Evolutionary conservation across 345 rosid genomes (phyloP).

Genomic region (Eucalyptus leucophloia): DNA sequence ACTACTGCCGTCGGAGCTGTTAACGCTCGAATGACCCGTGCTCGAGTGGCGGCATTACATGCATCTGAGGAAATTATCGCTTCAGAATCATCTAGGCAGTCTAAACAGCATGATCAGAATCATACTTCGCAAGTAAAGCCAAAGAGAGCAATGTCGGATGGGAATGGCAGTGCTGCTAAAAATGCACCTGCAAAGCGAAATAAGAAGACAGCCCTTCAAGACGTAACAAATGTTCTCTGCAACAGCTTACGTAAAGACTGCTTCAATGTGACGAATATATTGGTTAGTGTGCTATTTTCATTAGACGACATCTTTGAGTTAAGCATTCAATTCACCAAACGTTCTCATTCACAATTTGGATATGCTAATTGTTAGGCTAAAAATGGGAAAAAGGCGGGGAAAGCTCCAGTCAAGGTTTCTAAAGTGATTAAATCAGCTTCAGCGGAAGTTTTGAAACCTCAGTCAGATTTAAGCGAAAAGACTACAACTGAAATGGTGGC

Average conservation of each 20-base stretch:
- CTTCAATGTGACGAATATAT: slow-evolving; percentile 36
- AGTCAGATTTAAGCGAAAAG: slow-evolving; percentile 4
- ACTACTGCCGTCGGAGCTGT: slow-evolving; percentile 11
- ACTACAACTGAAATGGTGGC: neutral
- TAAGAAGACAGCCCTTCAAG: slow-evolving; percentile 63
- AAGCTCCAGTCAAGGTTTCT: slow-evolving; percentile 16
- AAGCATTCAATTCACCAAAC: neutral
- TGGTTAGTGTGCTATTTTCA: slow-evolving; percentile 24
- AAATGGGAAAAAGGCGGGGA: slow-evolving; percentile 25
- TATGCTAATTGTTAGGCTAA: slow-evolving; percentile 29
- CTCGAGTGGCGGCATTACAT: slow-evolving; percentile 46
- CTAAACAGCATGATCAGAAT: neutral
- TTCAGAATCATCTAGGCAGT: slow-evolving; percentile 8
- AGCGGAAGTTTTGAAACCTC: neutral
- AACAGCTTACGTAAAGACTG: slow-evolving; percentile 24
- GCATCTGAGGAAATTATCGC: slow-evolving; percentile 8
- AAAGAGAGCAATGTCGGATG: slow-evolving; percentile 25
- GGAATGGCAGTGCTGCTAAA: slow-evolving; percentile 11
- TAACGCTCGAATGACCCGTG: slow-evolving; percentile 57
- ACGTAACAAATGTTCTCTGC: slow-evolving; percentile 58
- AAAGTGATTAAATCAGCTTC: slow-evolving; percentile 28
- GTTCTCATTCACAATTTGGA: neutral
- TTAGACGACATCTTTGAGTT: neutral
- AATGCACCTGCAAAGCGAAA: slow-evolving; percentile 15
- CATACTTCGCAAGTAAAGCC: neutral